phyloP scores from a whole-genome alignment of 208 protist species.

The Acanthamoeba lenticulata region DNA sequence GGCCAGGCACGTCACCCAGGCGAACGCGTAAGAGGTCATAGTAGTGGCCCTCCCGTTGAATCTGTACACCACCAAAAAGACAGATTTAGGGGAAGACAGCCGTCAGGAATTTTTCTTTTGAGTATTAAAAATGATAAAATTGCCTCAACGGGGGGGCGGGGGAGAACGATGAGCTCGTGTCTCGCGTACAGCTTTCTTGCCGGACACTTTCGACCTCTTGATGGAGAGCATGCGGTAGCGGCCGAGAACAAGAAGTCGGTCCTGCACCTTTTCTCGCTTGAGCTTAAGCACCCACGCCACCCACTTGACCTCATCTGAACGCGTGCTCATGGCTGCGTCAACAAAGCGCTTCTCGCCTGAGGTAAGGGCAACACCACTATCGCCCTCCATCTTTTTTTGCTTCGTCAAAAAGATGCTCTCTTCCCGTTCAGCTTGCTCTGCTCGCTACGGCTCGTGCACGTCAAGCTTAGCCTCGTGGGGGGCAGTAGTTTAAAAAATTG shows the following conservation, averaged over 20 bases:
- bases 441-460: too few species aligned
- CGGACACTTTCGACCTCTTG: slow-evolving; percentile 39
- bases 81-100: not conserved
- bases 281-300: slow-evolving; percentile 37
- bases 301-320: not conserved
- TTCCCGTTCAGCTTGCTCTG: not conserved
- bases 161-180: not conserved
- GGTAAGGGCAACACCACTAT: not conserved
- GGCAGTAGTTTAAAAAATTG: too few species aligned
- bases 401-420: not conserved
- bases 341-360: not conserved
- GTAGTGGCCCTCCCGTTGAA: slow-evolving; percentile 4
- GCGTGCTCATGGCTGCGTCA: not conserved
- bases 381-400: not conserved
- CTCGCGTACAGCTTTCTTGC: slow-evolving; percentile 13
- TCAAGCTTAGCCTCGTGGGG: too few species aligned
- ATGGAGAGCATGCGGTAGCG: slow-evolving; percentile 45
- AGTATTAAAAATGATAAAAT: not conserved
- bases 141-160: not conserved
- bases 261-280: slow-evolving; percentile 56
- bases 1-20: slow-evolving; percentile 16
- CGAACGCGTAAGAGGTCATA: not conserved
- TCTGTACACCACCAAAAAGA: not conserved
- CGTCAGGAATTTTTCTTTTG: not conserved
- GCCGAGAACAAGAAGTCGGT: slow-evolving; percentile 39